Conservation (phyloP, 306 rosid species). For the Prunus davidiana region DNA sequence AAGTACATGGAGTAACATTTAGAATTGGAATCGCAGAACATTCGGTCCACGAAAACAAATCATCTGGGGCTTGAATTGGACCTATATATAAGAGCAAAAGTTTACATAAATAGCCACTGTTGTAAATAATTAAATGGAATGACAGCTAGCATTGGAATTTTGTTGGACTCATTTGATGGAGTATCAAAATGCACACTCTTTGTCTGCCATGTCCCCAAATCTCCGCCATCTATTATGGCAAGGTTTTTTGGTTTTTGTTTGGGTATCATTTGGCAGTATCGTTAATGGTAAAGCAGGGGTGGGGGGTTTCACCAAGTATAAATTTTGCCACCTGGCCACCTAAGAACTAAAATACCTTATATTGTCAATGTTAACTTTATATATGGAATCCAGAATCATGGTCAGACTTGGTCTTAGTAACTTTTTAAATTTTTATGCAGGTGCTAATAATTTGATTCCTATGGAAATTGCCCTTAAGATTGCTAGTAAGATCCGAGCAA, state of each 20-base stretch:
- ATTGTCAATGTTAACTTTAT: neutral
- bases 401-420: neutral
- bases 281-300: no score
- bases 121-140: no score
- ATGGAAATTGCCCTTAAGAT: constrained; percentile 97
- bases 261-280: no score
- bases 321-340: neutral
- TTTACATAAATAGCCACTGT: no score
- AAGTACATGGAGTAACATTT: no score
- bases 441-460: constrained; percentile 97
- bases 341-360: neutral
- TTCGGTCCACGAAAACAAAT: no score
- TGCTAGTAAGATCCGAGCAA: constrained; percentile 82
- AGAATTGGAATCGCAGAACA: no score
- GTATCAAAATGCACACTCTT: neutral
- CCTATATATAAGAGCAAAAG: no score
- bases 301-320: no score
- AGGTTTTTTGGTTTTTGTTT: no score
- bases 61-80: no score
- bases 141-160: no score
- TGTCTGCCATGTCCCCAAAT: neutral
- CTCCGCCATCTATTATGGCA: neutral
- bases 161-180: neutral
- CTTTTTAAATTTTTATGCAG: constrained; percentile 41
- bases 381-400: constrained; percentile 18